Percentiles rank a stretch among this genome's conserved stretches.
Conservation (phyloP, 441 rosid species). For the Omphalea diandra region DNA sequence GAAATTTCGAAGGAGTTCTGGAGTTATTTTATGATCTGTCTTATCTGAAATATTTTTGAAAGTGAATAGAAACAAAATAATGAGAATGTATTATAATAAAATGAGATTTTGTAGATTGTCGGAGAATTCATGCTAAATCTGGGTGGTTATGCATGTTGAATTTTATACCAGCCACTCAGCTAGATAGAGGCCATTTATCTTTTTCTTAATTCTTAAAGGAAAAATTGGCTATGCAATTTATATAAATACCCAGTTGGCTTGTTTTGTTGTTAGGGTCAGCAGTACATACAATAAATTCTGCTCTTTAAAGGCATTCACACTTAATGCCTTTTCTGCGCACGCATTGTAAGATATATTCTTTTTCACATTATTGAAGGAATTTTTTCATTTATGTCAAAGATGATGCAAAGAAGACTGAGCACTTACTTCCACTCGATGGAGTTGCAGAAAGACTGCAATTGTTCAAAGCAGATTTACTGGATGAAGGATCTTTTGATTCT, state of each 20-base stretch:
- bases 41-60: not conserved
- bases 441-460: constrained; percentile 45
- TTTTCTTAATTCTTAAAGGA: too few species aligned
- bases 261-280: not conserved
- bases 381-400: constrained; percentile 20
- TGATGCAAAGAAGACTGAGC: constrained; percentile 41
- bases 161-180: not conserved
- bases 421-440: constrained; percentile 41
- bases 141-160: too few species aligned
- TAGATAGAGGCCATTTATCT: too few species aligned
- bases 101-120: too few species aligned
- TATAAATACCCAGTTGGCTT: not conserved
- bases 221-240: too few species aligned
- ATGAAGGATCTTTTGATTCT: constrained; percentile 55
- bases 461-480: constrained; percentile 35
- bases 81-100: not conserved
- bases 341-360: not conserved
- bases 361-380: constrained; percentile 30
- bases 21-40: not conserved
- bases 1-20: not conserved
- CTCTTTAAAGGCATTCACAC: too few species aligned
- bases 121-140: too few species aligned
- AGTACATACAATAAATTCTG: too few species aligned
- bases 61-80: not conserved
- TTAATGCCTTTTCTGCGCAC: too few species aligned